phyloP scores from a whole-genome alignment of 108 stramenopile species.

The Nannochloropsis granulata region DNA sequence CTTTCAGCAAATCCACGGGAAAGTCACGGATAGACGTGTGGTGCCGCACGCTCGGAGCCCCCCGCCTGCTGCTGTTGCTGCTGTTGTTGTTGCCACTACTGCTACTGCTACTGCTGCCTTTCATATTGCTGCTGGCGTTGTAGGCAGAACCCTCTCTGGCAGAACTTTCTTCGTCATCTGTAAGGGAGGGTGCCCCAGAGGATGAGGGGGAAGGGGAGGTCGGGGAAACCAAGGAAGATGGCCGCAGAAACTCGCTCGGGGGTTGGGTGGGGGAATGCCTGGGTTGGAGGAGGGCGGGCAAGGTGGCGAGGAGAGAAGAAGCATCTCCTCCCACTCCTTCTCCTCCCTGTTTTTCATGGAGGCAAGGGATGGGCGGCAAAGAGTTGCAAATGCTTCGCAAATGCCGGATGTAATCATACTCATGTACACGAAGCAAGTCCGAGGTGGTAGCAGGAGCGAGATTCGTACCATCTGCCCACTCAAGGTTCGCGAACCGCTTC shows the following conservation, averaged over 20 bases:
- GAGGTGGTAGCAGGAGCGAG: conserved; percentile 3
- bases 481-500: neutral
- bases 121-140: neutral
- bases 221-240: neutral
- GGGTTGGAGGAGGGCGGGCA: neutral
- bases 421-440: conserved; percentile 34
- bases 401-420: conserved; percentile 29
- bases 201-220: neutral
- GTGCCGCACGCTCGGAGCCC: neutral
- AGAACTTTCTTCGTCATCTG: neutral
- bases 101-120: too few species aligned
- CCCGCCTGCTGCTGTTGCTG: neutral
- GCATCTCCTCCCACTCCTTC: neutral
- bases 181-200: neutral
- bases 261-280: neutral
- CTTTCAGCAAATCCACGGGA: neutral
- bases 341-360: neutral
- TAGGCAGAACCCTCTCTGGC: neutral
- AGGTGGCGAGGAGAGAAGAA: neutral
- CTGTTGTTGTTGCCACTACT: neutral
- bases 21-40: neutral
- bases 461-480: conserved; percentile 1
- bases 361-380: neutral
- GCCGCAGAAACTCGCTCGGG: neutral
- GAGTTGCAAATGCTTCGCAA: conserved; percentile 9